Percentiles rank a stretch among this genome's conserved stretches.
Conservation (phyloP, 208 protist genomes). For the Acanthamoeba castellanii region DNA sequence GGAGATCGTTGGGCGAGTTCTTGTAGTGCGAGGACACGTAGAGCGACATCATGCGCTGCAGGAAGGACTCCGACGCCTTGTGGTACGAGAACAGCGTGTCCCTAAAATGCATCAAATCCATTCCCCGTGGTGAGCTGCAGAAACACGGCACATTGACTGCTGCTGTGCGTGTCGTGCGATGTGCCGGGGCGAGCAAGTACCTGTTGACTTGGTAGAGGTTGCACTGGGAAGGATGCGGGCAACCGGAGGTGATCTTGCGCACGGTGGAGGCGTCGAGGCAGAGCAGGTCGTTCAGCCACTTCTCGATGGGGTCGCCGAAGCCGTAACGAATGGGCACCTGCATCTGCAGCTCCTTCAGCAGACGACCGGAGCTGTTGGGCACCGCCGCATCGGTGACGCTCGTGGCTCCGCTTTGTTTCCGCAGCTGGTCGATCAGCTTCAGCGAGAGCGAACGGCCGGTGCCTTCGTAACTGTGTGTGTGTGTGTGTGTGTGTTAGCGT, state of each 20-base stretch:
- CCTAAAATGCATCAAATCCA: constrained; percentile 96
- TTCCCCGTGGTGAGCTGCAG: neutral
- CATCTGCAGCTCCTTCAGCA: constrained; percentile 96
- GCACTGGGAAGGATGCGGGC: constrained; percentile 96
- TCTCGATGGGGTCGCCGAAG: constrained; percentile 92
- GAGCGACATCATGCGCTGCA: constrained; percentile 97
- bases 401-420: constrained; percentile 85
- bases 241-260: constrained; percentile 85
- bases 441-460: constrained; percentile 98
- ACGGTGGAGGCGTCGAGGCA: constrained; percentile 96
- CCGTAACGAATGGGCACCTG: constrained; percentile 98
- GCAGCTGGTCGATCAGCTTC: constrained; percentile 99
- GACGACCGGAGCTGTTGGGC: constrained; percentile 80
- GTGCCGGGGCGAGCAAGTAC: neutral
- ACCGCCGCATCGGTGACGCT: neutral
- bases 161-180: no score
- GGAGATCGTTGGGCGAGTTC: constrained; percentile 99
- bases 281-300: constrained; percentile 98
- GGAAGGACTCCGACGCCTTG: constrained; percentile 92
- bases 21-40: constrained; percentile 98
- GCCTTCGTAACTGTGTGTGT: constrained; percentile 88
- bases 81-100: constrained; percentile 99
- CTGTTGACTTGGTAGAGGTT: constrained; percentile 91
- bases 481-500: neutral
- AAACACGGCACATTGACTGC: neutral